phyloP scores from a whole-genome alignment of 2,329 filamentous ascomycete species.

The Verticillium isaacii region DNA sequence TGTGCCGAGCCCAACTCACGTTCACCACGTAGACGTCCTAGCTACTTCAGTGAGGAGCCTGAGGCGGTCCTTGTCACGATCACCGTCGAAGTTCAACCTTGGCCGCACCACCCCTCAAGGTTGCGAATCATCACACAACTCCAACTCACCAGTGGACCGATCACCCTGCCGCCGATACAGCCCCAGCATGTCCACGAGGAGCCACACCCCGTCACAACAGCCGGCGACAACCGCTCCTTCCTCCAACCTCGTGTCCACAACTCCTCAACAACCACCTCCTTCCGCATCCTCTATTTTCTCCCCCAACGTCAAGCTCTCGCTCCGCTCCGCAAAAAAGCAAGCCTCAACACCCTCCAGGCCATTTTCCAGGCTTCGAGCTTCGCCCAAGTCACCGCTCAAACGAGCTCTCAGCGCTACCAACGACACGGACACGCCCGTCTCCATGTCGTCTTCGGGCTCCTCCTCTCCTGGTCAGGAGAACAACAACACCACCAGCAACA shows the following conservation, averaged over 20 bases:
- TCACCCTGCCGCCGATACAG: conserved; percentile 43
- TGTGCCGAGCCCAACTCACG: conserved; percentile 79
- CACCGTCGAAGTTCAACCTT: conserved; percentile 84
- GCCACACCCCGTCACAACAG: conserved; percentile 6
- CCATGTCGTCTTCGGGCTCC: conserved; percentile 40
- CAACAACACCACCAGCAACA: conserved; percentile 27
- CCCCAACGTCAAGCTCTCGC: conserved; percentile 61
- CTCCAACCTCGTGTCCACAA: conserved; percentile 23
- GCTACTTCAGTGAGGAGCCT: conserved; percentile 78
- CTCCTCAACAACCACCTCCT: conserved; percentile 23
- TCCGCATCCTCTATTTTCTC: conserved; percentile 53
- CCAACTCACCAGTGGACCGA: conserved; percentile 12
- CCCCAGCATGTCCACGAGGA: conserved; percentile 12
- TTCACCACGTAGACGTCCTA: conserved; percentile 72
- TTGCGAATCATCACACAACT: conserved; percentile 39
- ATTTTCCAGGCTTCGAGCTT: conserved; percentile 60
- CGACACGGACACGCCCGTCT: conserved; percentile 65
- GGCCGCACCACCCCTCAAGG: conserved; percentile 41
- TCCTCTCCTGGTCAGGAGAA: conserved; percentile 40
- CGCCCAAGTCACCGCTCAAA: conserved; percentile 77
- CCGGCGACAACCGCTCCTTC: conserved; percentile 24
- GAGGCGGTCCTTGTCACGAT: conserved; percentile 82
- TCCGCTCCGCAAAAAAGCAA: conserved; percentile 58
- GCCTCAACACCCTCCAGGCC: conserved; percentile 47
- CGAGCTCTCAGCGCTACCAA: conserved; percentile 67